Percentiles rank a stretch among this genome's conserved stretches.
Conservation (phyloP, 768 basidiomycete genomes). For the Suillus subaureus region DNA sequence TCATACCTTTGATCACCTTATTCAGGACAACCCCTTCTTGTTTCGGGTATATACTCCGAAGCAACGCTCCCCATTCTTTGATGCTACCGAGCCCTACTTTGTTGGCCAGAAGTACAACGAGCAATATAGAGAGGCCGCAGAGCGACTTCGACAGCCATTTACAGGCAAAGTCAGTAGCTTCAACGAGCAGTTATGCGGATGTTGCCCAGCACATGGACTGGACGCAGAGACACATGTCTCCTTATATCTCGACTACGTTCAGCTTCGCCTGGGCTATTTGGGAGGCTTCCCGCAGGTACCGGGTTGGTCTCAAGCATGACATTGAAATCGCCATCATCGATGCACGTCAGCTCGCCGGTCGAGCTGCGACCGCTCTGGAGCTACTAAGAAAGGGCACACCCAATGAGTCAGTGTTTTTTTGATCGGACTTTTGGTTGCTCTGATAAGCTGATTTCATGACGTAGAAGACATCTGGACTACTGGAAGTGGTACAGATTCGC, state of each 20-base stretch:
- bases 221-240: constrained; percentile 70
- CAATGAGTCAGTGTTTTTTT: constrained; percentile 52
- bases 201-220: constrained; percentile 75
- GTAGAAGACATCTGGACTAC: constrained; percentile 61
- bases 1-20: constrained; percentile 60
- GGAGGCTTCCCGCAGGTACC: constrained; percentile 80
- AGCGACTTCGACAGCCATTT: constrained; percentile 38
- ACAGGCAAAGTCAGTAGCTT: constrained; percentile 32
- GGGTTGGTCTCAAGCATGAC: constrained; percentile 70
- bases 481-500: constrained; percentile 81
- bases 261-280: constrained; percentile 83
- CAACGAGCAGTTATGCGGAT: constrained; percentile 54
- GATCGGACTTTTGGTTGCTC: background rate
- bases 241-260: constrained; percentile 76
- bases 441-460: constrained; percentile 4
- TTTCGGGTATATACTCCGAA: constrained; percentile 83
- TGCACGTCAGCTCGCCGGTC: constrained; percentile 55
- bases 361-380: constrained; percentile 67
- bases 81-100: constrained; percentile 64
- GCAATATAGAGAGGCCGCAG: constrained; percentile 35
- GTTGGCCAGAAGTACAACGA: constrained; percentile 67
- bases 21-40: constrained; percentile 69
- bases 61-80: constrained; percentile 52
- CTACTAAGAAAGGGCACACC: constrained; percentile 54
- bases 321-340: constrained; percentile 82